Evolutionary conservation across 352 stramenopile genomes (phyloP), one percentile per base, ranked within the genome.

Genomic region (Globisporangium radiosum): DNA sequence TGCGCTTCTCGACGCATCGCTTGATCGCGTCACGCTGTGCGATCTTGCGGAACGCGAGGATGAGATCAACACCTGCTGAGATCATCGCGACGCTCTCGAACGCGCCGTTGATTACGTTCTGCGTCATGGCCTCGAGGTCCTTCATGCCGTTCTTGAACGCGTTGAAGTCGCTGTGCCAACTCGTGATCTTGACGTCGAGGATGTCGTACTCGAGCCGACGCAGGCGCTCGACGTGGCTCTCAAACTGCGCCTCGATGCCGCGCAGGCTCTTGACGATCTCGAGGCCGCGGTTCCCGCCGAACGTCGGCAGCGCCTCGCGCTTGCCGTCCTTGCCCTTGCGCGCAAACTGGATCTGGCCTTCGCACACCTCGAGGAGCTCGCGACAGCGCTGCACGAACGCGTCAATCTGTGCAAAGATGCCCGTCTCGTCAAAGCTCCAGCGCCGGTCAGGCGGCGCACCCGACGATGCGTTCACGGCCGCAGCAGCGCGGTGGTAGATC

Each of bases 161-260:
- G 57, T 97, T 98, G 59, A 97, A 98, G 71, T 98, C 92, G 52
- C 92, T 89, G 59, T 98, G 94, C 95, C 95, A 98, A 57, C 87
- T 88, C 3, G 85, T 96, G 44, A 94, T 96, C 56, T 97, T 98
- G 40, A 98, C 93, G 54, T 98, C 93, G 2, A 98, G 67, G 38
- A 98, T 94, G 40, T 97, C 83, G 66, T 98, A 98, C 51, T 98
- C 87, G 10, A 98, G 73, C 56, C 78, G 80, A 7, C 87, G 81
- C 39, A 98, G 66, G 5, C 88, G 76, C 43, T 97, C 82, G 11
- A 98, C 80, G 52, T 98, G 86, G 4, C 79, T 76, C 42, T 96
- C 87, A 64, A 98, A 98, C 51, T 97, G 85, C 8, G 85, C 73
- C 59, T 98, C 88, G 51, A 98, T 98, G 14, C 89, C 92, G 0